Percentiles rank a stretch among this genome's conserved stretches.
phyloP scores from a whole-genome alignment of 2,329 filamentous ascomycete species.

The Xylaria sp. region DNA sequence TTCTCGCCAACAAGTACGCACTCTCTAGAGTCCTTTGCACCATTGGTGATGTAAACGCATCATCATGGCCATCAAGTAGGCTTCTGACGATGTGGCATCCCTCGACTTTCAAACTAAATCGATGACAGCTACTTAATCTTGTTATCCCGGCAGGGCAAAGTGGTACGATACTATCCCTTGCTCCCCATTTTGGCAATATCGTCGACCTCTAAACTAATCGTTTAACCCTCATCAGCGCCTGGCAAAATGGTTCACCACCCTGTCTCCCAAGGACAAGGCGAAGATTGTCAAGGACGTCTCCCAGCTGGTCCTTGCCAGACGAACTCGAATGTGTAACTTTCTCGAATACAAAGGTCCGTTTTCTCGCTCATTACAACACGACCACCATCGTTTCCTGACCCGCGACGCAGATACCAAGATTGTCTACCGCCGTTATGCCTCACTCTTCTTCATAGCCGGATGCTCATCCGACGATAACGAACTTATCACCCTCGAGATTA shows the following conservation, averaged over 20 bases:
- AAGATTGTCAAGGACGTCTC: conserved; percentile 99
- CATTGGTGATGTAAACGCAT: conserved; percentile 45
- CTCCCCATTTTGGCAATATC: conserved; percentile 47
- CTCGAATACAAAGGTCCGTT: conserved; percentile 93
- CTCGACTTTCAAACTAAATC: conserved; percentile 39
- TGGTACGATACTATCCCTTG: conserved; percentile 71
- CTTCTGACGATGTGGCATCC: conserved; percentile 28
- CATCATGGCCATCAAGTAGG: conserved; percentile 64
- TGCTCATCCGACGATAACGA: conserved; percentile 98
- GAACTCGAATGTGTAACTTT: conserved; percentile 99
- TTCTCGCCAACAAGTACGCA: conserved; percentile 17
- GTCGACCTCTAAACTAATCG: conserved; percentile 38
- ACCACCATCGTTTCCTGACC: conserved; percentile 34
- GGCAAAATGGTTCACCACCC: conserved; percentile 98
- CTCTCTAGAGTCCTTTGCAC: conserved; percentile 19
- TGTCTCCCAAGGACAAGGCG: conserved; percentile 97
- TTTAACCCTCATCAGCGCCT: conserved; percentile 73
- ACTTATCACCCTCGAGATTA: conserved; percentile 96
- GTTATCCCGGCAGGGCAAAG: conserved; percentile 98
- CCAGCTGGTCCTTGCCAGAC: conserved; percentile 92
- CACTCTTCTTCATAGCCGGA: conserved; percentile 98
- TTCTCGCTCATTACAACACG: neutral
- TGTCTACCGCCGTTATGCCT: conserved; percentile 97
- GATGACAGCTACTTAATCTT: conserved; percentile 88
- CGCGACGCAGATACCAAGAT: conserved; percentile 89